Evolutionary conservation across 1,284 basidiomycete genomes (phyloP).

Genomic region (Pseudozyma hubeiensis): DNA sequence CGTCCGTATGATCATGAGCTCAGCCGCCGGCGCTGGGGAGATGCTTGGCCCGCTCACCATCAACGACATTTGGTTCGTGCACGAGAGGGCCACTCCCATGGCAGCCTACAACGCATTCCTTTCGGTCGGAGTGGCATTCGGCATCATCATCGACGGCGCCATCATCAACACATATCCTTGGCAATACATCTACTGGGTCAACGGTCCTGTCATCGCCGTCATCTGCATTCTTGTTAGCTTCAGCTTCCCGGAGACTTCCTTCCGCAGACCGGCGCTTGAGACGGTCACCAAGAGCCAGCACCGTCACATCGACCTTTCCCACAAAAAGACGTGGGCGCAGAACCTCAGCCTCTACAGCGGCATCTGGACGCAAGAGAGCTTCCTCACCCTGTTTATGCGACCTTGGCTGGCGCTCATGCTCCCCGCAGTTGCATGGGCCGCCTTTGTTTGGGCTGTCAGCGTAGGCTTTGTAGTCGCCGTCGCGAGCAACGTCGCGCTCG

Average conservation of each 20-base stretch:
- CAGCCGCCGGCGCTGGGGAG: conserved; percentile 24
- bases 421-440: conserved; percentile 30
- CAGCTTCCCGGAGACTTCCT: conserved; percentile 31
- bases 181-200: conserved; percentile 29
- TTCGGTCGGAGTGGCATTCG: conserved; percentile 15
- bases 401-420: conserved; percentile 13
- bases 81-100: conserved; percentile 25
- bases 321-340: conserved; percentile 1
- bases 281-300: conserved; percentile 1
- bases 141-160: conserved; percentile 21
- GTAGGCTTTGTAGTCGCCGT: conserved; percentile 31
- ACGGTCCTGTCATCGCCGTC: conserved; percentile 10
- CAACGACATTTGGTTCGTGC: conserved; percentile 33
- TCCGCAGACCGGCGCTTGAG: conserved; percentile 10
- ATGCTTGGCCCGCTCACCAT: conserved; percentile 33
- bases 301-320: conserved; percentile 15
- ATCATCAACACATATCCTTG: conserved; percentile 9
- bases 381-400: conserved; percentile 12
- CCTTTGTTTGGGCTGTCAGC: conserved; percentile 17
- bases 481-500: conserved; percentile 23
- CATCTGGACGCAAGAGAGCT: conserved; percentile 17
- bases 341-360: conserved; percentile 10
- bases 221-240: conserved; percentile 24
- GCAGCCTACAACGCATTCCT: conserved; percentile 24
- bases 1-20: conserved; percentile 12